Evolutionary conservation across 139 green algal species (phyloP).

Genomic region (Chlamydomonas sp.): DNA sequence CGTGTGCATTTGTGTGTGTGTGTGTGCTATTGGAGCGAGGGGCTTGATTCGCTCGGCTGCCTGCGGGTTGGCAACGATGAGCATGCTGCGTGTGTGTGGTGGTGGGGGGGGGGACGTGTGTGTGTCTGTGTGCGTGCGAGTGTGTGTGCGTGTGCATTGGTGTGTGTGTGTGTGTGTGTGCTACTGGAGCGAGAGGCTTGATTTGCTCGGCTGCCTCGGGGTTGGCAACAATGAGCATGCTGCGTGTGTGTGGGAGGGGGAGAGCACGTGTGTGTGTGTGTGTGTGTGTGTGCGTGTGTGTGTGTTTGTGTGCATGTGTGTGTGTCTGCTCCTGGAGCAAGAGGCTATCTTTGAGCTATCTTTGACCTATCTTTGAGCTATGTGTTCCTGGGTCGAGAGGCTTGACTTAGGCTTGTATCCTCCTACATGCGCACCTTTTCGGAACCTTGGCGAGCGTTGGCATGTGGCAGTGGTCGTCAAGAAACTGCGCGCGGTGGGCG

Average conservation of each 20-base stretch:
- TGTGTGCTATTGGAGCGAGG: slow-evolving; percentile 37
- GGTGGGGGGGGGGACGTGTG: slow-evolving; percentile 48
- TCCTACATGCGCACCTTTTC: background rate
- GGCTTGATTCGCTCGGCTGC: slow-evolving; percentile 42
- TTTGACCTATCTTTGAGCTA: background rate
- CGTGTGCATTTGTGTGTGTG: background rate
- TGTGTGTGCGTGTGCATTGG: no score
- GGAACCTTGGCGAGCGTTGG: slow-evolving; percentile 3
- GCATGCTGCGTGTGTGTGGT: slow-evolving; percentile 57
- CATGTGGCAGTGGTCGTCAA: slow-evolving; percentile 11
- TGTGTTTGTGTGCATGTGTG: background rate
- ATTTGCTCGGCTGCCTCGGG: slow-evolving; percentile 49
- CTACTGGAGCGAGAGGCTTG: slow-evolving; percentile 27
- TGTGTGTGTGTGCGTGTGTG: background rate
- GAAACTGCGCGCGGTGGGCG: slow-evolving; percentile 5
- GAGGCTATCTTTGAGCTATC: no score
- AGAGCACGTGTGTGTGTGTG: slow-evolving; percentile 28
- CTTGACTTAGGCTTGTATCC: background rate
- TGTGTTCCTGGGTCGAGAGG: background rate
- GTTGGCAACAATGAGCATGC: slow-evolving; percentile 40
- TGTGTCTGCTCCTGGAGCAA: background rate
- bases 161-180: background rate
- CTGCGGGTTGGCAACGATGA: slow-evolving; percentile 56
- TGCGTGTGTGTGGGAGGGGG: slow-evolving; percentile 57
- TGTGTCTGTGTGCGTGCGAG: background rate